Evolutionary conservation across 768 basidiomycete species (phyloP), one percentile per base, ranked within the genome.

Genomic region (Rubroboletus satanas): DNA sequence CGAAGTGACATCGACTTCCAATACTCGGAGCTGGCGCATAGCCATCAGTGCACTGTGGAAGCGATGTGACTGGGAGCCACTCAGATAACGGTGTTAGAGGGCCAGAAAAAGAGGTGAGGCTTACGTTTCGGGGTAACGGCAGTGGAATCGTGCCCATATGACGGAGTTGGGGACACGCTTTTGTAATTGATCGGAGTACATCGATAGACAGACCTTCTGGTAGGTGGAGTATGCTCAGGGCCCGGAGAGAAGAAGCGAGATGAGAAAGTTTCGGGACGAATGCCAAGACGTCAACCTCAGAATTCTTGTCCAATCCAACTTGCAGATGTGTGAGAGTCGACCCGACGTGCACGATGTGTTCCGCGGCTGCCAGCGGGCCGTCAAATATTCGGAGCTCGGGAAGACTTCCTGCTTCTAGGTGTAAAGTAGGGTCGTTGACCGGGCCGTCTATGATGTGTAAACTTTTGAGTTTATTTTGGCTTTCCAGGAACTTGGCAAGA

Each of bases 291-390:
- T 72, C 65, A 6, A 55, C 58, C 39, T 65, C 64, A 26, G 70
- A 62, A 28, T 75, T 75, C 26, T 69, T 68, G 51, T 78, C 77
- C n/a, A 79, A 56, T 8, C 56, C 48, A 42, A 80, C 62, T 54
- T 80, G 82, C 8, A 84, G 44, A 52, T 81, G 74, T 0, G 73
- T 74, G 55, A 83, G 70, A 2, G 75, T 69, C 42, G 72, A 68
- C 11, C 70, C 54, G 10, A 68, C 47, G 31, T 57, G 58, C 4
- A 74, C 52, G 17, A 83, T 63, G 59, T 79, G 75, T 42, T 67
- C 52, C 5, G 73, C 78, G 42, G 78, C 71, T 45, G 71, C 61
- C 39, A 80, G 61, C 1, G 75, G 73, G 2, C 78, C 82, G 44
- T 80, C 81, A 57, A 80, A 79, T 1, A 64, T 60, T 29, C 68